Evolutionary conservation across 129 eudicot species (phyloP), one percentile per base, ranked within the genome.

Genomic region (Artemisia tridentata): DNA sequence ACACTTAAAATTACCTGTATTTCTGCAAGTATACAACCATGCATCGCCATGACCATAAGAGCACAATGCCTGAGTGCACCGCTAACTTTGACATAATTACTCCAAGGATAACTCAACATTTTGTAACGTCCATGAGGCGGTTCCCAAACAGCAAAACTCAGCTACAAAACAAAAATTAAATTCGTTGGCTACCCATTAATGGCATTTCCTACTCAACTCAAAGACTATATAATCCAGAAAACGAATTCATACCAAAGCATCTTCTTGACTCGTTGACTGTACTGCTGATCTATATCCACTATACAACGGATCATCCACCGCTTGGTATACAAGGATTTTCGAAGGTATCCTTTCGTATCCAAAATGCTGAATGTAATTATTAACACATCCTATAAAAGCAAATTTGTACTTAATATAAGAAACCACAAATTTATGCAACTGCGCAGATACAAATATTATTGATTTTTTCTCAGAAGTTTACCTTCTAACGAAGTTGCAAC

Each of bases 21-120:
- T 83, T 93, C 97, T 3, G 99, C 82, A 55, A 93, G 92, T 63
- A 93, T 89, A 63, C 97, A 82, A 53, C 98, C 98, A 52, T 92
- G 98, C 98, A 92, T 87, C 49, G 99, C 97, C 96, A 89, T 93
- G 72, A 93, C 82, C 97, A 93, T 90, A 74, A 89, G 84, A 2
- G 99, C 96, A 78, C 97, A 89, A 70, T 93, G 96, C 83, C 98
- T 81, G 31, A 93, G 81, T 57, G 97, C 96, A 60, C 96, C 96
- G 31, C 95, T 87, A 43, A 93, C 92, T 89, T 80, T 93, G 29
- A 87, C 92, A 70, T 85, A 93, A 56, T 79, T 72, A 57, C 88
- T 67, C 98, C 98, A 93, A 4, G 98, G 98, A 82, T 93, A 93
- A 9, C 74, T 85, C 68, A 81, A 73, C 81, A 80, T 86, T 38